These are phyloP conservation scores for Penicillium oxalicum DNA, from an alignment of 2,329 filamentous ascomycete species.

Conservation along the genomic window DNA sequence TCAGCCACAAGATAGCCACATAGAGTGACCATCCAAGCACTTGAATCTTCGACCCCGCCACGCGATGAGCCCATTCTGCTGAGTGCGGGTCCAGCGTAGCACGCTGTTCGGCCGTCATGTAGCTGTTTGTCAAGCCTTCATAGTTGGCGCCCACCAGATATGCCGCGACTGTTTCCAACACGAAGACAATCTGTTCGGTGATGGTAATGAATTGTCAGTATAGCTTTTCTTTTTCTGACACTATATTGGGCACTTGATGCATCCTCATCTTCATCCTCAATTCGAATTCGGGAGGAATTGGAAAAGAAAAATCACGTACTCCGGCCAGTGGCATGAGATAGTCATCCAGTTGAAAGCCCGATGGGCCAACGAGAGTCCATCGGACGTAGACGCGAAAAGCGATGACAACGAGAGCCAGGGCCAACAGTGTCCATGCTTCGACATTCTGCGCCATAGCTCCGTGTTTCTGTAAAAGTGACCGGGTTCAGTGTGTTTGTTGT, in stretches of 20 bases:
- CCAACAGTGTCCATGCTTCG: constrained; percentile 46
- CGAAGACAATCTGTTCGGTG: constrained; percentile 40
- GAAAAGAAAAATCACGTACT: constrained; percentile 3
- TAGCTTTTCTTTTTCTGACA: background rate
- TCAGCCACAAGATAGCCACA: constrained; percentile 45
- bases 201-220: background rate
- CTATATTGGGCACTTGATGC: no score
- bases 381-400: constrained; percentile 11
- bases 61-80: constrained; percentile 43
- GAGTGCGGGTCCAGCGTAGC: constrained; percentile 39
- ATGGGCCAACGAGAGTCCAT: constrained; percentile 15
- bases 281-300: no score
- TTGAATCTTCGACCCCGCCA: constrained; percentile 48
- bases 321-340: constrained; percentile 18
- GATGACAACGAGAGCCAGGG: constrained; percentile 11
- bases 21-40: constrained; percentile 52
- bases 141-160: constrained; percentile 45
- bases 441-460: constrained; percentile 11
- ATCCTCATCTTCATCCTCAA: no score
- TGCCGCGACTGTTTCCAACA: constrained; percentile 43
- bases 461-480: background rate
- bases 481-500: no score
- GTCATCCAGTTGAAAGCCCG: constrained; percentile 16
- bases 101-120: constrained; percentile 49
- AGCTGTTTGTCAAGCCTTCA: constrained; percentile 50